Evolutionary conservation across 176 grass and related monocot species (phyloP).

Genomic region (Oryza meyeriana): DNA sequence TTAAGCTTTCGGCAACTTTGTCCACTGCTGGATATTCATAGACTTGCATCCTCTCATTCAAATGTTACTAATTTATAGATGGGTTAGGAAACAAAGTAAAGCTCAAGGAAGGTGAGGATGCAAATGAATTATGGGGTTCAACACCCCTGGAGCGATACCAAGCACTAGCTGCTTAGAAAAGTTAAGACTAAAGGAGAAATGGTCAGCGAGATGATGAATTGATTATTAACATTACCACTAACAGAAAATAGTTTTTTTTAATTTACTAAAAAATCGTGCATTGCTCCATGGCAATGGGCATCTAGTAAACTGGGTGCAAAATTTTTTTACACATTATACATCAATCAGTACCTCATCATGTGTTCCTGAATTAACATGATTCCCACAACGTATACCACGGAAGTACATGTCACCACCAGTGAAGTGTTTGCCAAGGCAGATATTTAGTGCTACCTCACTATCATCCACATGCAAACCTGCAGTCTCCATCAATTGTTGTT

Average conservation of each 20-base stretch:
- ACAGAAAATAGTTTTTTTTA: neutral
- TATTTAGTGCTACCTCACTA: constrained; percentile 52
- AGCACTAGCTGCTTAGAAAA: neutral
- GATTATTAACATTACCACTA: neutral
- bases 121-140: neutral
- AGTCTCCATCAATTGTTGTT: neutral
- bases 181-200: neutral
- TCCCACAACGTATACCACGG: constrained; percentile 49
- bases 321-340: neutral
- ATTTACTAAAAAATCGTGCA: neutral
- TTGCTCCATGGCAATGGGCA: neutral
- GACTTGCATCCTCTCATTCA: neutral
- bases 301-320: neutral
- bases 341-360: constrained; percentile 41
- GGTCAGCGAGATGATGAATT: neutral
- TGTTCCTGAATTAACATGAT: constrained; percentile 47
- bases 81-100: neutral
- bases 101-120: neutral
- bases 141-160: neutral
- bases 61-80: neutral
- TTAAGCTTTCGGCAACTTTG: neutral
- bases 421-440: constrained; percentile 65
- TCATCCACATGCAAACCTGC: constrained; percentile 65
- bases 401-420: constrained; percentile 69
- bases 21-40: neutral